Base-by-base conservation (phyloP, 345 rosid genomes). In the Salix dunnii region DNA sequence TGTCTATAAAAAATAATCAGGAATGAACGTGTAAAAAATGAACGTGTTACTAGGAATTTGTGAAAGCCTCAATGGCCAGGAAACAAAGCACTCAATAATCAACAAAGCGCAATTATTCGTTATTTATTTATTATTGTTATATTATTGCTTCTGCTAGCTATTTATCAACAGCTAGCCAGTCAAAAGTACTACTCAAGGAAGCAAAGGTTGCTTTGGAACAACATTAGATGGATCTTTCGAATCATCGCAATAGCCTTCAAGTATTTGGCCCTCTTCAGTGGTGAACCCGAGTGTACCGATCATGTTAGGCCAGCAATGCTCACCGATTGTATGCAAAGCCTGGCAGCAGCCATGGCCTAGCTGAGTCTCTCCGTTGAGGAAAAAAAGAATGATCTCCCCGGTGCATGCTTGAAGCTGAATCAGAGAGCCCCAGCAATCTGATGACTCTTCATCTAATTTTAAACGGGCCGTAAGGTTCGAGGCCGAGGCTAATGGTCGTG, bases 341-440 rank as follows among this genome's bases (percentile, higher is more conserved):
- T 72, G 67, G 76, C 98, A 92, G 35, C 97, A 94, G 18, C 85
- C 68, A 1, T 76, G 79, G 2, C 97, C 98, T 12, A 91, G 25
- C 60, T 87, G 81, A 7, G 92, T 86, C 80, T 94, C 97, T 6
- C 96, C 96, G 23, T 90, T 88, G 71, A 92, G 82, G 76, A 94
- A 94, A 81, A 94, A 94, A 61, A 88, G n/a, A 48, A 89, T 74
- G 4, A 94, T 76, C 84, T 90, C 97, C 1, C 93, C 96, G 0
- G 92, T 86, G 67, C 98, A 92, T n/a, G 93, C 81, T 73, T 92
- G 93, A 14, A 92, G 91, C 81, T 89, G 87, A 67, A 89, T 77
- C 83, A 92, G 36, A 23, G 97, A 90, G 71, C 84, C 94, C 97
- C 97, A 92, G 73, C 97, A 94, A 68, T 76, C 77, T 0, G 87